Evolutionary conservation across 371 early-diverging fungal genomes (phyloP).

Genomic region (Syncephalastrum contaminatum): DNA sequence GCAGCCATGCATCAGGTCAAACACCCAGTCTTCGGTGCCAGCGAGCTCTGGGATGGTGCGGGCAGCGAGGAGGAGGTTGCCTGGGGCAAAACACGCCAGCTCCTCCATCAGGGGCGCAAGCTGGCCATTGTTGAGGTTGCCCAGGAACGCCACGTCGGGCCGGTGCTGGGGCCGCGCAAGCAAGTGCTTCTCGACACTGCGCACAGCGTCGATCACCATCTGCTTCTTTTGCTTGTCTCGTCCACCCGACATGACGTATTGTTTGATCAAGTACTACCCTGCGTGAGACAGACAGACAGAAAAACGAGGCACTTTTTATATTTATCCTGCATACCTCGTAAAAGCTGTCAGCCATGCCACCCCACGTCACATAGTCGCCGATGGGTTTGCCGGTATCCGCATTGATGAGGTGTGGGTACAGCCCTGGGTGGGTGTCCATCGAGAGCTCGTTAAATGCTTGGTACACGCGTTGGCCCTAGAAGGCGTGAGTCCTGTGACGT

Average conservation of each 20-base stretch:
- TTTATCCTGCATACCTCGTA: constrained; percentile 41
- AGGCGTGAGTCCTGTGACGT: not conserved
- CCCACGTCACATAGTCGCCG: constrained; percentile 39
- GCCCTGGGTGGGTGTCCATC: constrained; percentile 30
- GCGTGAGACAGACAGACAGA: not conserved
- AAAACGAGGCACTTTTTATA: not conserved
- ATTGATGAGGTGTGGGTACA: constrained; percentile 48
- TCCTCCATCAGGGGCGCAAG: constrained; percentile 37
- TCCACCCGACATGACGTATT: constrained; percentile 56
- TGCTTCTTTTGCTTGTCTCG: constrained; percentile 40
- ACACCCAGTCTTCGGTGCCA: constrained; percentile 24
- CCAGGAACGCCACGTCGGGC: constrained; percentile 20
- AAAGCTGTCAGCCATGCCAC: constrained; percentile 57
- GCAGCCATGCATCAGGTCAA: constrained; percentile 37
- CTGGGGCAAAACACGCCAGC: constrained; percentile 46
- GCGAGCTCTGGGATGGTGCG: constrained; percentile 23
- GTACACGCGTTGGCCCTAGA: constrained; percentile 48
- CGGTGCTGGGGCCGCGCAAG: constrained; percentile 25
- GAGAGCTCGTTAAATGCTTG: constrained; percentile 28
- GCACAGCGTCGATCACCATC: constrained; percentile 37
- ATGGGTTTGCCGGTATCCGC: constrained; percentile 24
- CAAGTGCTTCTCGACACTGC: constrained; percentile 23
- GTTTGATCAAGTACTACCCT: constrained; percentile 64
- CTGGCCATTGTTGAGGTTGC: constrained; percentile 16
- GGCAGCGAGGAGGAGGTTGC: constrained; percentile 30